Percentiles rank a stretch among this genome's conserved stretches.
These are phyloP conservation scores for Chrysanthemum makinoi DNA, from an alignment of 129 eudicot genomes.

Conservation along the genomic window DNA sequence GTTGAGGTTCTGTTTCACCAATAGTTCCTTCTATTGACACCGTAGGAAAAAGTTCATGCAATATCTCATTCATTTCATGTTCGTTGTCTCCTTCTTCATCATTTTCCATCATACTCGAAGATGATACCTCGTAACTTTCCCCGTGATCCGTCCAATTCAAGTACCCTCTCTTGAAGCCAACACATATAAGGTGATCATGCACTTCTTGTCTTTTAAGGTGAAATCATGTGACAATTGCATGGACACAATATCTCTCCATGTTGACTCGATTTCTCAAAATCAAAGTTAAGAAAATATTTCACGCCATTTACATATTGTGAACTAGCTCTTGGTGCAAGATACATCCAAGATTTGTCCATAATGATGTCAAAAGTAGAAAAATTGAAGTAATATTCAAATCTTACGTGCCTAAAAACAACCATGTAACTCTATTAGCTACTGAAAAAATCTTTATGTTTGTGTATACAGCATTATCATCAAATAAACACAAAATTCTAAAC, in stretches of 20 bases:
- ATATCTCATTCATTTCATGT: not conserved
- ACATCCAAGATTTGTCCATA: not conserved
- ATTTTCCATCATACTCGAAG: not conserved
- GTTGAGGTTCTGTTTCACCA: not conserved
- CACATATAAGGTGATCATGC: not conserved
- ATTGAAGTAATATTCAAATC: no score
- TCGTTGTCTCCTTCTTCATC: not conserved
- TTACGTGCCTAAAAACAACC: no score
- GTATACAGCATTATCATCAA: no score
- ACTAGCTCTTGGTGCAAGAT: not conserved
- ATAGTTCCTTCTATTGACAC: not conserved
- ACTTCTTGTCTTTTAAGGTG: no score
- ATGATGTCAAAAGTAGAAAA: not conserved
- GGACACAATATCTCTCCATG: conserved; percentile 1
- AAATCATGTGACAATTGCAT: no score
- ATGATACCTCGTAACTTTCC: not conserved
- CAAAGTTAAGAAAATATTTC: conserved; percentile 6
- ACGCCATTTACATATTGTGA: conserved; percentile 3
- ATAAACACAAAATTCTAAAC: no score
- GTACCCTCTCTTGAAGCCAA: not conserved
- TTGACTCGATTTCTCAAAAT: not conserved
- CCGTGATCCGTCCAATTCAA: not conserved
- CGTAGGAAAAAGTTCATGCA: not conserved
- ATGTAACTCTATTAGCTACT: no score
- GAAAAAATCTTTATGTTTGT: not conserved